Evolutionary conservation across 345 rosid genomes (phyloP).

Genomic region (Eucalyptus sideroxylon): DNA sequence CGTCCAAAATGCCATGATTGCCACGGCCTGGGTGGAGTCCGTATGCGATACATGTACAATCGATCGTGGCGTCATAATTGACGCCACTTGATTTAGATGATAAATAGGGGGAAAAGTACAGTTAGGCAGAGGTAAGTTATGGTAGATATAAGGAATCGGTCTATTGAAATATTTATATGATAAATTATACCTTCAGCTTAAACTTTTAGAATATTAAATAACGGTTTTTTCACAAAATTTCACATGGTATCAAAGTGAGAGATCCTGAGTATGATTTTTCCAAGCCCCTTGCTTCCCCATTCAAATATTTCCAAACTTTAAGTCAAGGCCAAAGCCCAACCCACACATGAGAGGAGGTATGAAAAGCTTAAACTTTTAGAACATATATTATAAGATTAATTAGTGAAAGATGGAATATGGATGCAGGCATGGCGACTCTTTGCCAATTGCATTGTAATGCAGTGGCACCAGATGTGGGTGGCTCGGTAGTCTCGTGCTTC

Average conservation of each 20-base stretch:
- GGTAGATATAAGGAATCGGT: neutral
- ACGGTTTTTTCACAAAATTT: no score
- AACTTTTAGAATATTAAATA: neutral
- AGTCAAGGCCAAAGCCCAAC: no score
- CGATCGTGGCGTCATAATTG: neutral
- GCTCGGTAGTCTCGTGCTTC: neutral
- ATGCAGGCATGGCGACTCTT: fast-evolving
- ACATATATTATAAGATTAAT: neutral
- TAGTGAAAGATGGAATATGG: neutral
- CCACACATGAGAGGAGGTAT: no score
- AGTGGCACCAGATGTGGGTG: neutral
- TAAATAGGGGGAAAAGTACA: neutral
- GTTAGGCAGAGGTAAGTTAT: neutral
- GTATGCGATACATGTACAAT: neutral
- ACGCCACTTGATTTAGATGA: neutral
- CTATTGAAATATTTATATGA: neutral
- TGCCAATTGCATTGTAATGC: neutral
- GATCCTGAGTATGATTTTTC: no score
- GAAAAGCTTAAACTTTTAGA: no score
- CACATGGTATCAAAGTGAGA: no score
- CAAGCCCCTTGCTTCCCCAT: neutral
- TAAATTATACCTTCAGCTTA: neutral
- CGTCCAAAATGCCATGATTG: neutral
- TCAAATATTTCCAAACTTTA: neutral
- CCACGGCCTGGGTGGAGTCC: neutral